Base-by-base conservation (phyloP, 169 alveolate genomes). In the Eimeria acervulina region DNA sequence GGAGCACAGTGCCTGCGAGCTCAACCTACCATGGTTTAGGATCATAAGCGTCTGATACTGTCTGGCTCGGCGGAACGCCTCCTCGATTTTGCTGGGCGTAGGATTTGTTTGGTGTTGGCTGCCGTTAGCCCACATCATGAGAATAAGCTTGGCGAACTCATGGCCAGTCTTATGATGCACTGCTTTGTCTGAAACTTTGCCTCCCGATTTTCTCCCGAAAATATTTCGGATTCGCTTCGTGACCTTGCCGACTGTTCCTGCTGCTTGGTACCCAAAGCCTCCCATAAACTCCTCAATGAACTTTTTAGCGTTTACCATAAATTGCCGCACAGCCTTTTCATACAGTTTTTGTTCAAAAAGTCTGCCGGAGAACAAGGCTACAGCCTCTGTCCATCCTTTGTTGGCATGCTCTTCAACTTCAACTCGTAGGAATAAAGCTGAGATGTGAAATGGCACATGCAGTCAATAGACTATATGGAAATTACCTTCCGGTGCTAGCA, bases 351-450 rank as follows among this genome's bases (percentile, higher is more conserved):
- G 17, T 1, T 63, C 63, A 10, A 40, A 26, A 0, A 7, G 26
- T 44, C 42, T 61, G 44, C 78, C 93, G 40, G 81, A 31, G n/a
- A 87, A 59, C 10, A 38, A 63, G 21, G 42, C 28, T 23, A 87
- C 80, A 6, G 66, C 93, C 52, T 87, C 81, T 21, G 42, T 59
- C 93, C 93, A 61, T 23, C 93, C 93, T 40, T 61, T 87, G 63
- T 40, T 38, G 17, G 44, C 78, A 12, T 87, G 93, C 33, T 59
- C 93, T 70, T 87, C 93, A 87, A 87, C 70, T 61, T 87, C 93
- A 31, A 87, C 81, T 7, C 93, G 93, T 15, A 87, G 63, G 93
- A 87, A 87, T 52, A 59, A 52, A 38, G 93, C 93, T 87, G 83
- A 23, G 80, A 59, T 55, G 36, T 21, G 21, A 36, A 33, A 36